Evolutionary conservation across 2,329 filamentous ascomycete genomes (phyloP).

Genomic region (Phialemonium atrogriseum): DNA sequence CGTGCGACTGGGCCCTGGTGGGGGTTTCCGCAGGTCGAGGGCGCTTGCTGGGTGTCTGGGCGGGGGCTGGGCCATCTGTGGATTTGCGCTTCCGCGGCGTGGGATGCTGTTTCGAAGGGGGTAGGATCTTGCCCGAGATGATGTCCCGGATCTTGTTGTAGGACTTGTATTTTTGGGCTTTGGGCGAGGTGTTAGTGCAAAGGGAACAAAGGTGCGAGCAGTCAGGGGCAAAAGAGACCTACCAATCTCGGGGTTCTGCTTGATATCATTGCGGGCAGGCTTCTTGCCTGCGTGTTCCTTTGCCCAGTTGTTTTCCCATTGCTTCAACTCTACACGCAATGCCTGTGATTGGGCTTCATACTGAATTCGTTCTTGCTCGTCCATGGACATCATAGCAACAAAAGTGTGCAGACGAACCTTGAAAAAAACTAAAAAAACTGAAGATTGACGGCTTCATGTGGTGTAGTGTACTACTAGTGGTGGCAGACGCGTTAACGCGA

Average conservation of each 20-base stretch:
- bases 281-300: conserved; percentile 56
- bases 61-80: conserved; percentile 20
- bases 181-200: conserved; percentile 1
- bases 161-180: conserved; percentile 67
- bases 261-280: conserved; percentile 68
- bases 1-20: conserved; percentile 12
- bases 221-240: conserved; percentile 15
- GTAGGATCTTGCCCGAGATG: conserved; percentile 42
- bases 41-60: conserved; percentile 44
- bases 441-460: too few relatives aligned
- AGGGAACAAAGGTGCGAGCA: background rate
- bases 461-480: too few relatives aligned
- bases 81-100: conserved; percentile 30
- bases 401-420: too few relatives aligned
- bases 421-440: background rate
- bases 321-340: conserved; percentile 63
- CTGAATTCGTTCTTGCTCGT: conserved; percentile 30
- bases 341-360: conserved; percentile 43
- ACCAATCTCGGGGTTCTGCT: conserved; percentile 64
- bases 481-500: too few relatives aligned
- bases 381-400: conserved; percentile 31
- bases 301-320: conserved; percentile 64
- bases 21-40: conserved; percentile 26
- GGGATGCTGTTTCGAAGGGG: conserved; percentile 26
- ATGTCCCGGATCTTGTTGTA: conserved; percentile 60